A percentile compares a stretch with the other conserved stretches of the same genome.
These are phyloP conservation scores for Phytophthora agathidicida DNA, from an alignment of 352 stramenopile species.

Conservation along the genomic window DNA sequence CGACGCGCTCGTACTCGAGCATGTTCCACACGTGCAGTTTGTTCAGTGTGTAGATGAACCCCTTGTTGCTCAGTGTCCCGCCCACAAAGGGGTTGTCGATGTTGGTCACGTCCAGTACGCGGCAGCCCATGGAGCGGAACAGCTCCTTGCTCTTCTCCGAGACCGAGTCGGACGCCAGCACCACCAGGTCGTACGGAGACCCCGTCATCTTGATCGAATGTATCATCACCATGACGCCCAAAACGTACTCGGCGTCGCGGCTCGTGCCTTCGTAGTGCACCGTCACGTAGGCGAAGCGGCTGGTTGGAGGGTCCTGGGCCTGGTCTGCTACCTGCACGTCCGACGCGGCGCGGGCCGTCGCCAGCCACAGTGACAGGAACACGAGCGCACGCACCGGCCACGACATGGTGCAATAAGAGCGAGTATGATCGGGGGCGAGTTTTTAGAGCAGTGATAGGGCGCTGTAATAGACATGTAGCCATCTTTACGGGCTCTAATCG, in stretches of 20 bases:
- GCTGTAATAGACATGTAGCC: no score
- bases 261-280: slow-evolving; percentile 88
- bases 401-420: slow-evolving; percentile 16
- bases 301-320: slow-evolving; percentile 33
- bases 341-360: slow-evolving; percentile 4
- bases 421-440: no score
- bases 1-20: slow-evolving; percentile 90
- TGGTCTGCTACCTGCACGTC: slow-evolving; percentile 13
- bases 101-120: slow-evolving; percentile 86
- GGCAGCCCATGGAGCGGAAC: slow-evolving; percentile 84
- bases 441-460: no score
- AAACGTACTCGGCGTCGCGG: slow-evolving; percentile 84
- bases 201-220: slow-evolving; percentile 87
- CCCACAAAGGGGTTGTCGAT: slow-evolving; percentile 88
- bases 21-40: slow-evolving; percentile 92
- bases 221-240: slow-evolving; percentile 86
- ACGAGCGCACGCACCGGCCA: slow-evolving; percentile 24
- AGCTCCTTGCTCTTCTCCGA: slow-evolving; percentile 72
- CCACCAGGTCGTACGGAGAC: slow-evolving; percentile 84
- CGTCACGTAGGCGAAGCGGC: slow-evolving; percentile 85
- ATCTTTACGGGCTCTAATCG: no score
- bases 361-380: slow-evolving; percentile 34
- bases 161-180: slow-evolving; percentile 87
- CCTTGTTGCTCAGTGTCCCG: slow-evolving; percentile 81
- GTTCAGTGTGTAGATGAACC: slow-evolving; percentile 92